Evolutionary conservation across 1,284 basidiomycete species (phyloP), one percentile per base, ranked within the genome.

Genomic region (Fistulinella staudtii): DNA sequence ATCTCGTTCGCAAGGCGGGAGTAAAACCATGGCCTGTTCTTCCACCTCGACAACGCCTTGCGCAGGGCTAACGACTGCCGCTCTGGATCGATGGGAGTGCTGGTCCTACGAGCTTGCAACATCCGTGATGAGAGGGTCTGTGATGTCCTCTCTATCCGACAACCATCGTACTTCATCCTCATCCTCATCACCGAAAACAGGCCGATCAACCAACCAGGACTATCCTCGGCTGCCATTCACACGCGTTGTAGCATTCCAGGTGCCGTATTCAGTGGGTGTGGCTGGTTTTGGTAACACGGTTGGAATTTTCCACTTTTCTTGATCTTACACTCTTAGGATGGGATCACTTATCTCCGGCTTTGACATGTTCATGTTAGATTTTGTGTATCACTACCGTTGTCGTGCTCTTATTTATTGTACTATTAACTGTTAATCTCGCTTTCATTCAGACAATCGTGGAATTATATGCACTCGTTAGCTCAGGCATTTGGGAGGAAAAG

Each of bases 201-300:
- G 49, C 35, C 23, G 21, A 35, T 30, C 30, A 39, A 21, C 47
- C 56, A 29, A 59, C 46, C 46, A 54, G 50, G 44, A 57, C 46
- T 56, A 60, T 54, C 80, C 85, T 34, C 74, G 83, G 38, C 66
- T 90, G 49, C 85, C 87, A 24, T 90, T 90, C 60, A 90, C 87
- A 21, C 75, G 84, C 17, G 80, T 87, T 10, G 77, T 80, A 7
- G 77, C 85, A 30, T 71, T 87, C 47, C 59, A 79, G 24, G 68
- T 73, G 41, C 66, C 71, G 17, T 61, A 72, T 30, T 67, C 74
- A 21, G 34, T 72, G 56, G 79, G 73, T 50, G 58, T 88, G 13
- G 83, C 82, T 44, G 86, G 86, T 13, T 86, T 90, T 55, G 88
- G 88, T 35, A 90, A 90, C 60, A 88, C 87, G 2, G 70, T 88